phyloP scores from a whole-genome alignment of 2,329 filamentous ascomycete species.

The Thelonectria discophora region DNA sequence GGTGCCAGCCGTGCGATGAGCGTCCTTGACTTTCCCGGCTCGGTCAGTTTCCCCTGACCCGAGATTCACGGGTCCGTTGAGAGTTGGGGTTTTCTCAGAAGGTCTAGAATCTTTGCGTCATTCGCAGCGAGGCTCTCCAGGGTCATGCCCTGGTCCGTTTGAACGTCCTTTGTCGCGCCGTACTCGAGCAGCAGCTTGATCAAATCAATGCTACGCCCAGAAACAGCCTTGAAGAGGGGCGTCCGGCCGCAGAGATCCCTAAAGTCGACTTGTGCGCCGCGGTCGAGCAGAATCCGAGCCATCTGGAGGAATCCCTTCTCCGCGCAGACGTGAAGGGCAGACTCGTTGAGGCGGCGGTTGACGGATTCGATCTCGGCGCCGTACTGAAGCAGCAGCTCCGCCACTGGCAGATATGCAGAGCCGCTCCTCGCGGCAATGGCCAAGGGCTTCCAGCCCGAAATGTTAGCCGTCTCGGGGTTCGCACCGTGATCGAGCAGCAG shows the following conservation, averaged over 20 bases:
- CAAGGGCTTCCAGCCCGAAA: slow-evolving; percentile 10
- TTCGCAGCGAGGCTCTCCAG: neutral
- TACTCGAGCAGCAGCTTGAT: slow-evolving; percentile 13
- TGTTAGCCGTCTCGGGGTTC: slow-evolving; percentile 8
- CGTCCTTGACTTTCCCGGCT: slow-evolving; percentile 1
- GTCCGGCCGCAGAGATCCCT: neutral
- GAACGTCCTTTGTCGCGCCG: slow-evolving; percentile 4
- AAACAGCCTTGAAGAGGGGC: slow-evolving; percentile 15
- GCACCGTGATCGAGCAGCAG: slow-evolving; percentile 8
- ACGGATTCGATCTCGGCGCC: slow-evolving; percentile 11
- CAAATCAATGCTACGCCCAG: neutral
- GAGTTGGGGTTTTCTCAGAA: slow-evolving; percentile 2
- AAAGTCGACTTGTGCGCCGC: slow-evolving; percentile 12
- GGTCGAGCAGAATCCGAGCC: slow-evolving; percentile 9
- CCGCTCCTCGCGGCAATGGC: slow-evolving; percentile 6
- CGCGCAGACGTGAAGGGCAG: slow-evolving; percentile 10
- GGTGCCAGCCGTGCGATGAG: slow-evolving; percentile 9
- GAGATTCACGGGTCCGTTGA: slow-evolving; percentile 3
- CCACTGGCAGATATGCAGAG: neutral
- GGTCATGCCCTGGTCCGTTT: neutral
- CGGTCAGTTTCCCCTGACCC: neutral
- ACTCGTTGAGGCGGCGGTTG: slow-evolving; percentile 1
- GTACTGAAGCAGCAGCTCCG: slow-evolving; percentile 5
- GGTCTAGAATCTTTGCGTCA: neutral
- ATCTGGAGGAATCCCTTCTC: neutral